Conservation (phyloP, 2,329 filamentous ascomycete genomes). For the Zelopaecilomyces penicillatus region DNA sequence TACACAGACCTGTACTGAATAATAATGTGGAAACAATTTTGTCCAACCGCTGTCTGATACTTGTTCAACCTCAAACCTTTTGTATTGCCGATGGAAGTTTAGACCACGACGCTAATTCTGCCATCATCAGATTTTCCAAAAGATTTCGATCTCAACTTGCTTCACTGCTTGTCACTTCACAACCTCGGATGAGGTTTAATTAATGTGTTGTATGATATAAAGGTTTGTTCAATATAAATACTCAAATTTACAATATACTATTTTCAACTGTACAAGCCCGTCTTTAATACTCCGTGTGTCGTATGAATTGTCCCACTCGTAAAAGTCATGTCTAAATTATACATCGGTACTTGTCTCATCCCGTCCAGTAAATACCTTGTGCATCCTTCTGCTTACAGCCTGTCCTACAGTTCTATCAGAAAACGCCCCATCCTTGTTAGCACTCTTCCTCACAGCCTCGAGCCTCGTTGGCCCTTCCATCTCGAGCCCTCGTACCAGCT, state of each 20-base stretch:
- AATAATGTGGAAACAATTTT: conserved; percentile 58
- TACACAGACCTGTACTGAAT: conserved; percentile 84
- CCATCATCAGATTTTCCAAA: no score
- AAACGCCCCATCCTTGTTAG: conserved; percentile 48
- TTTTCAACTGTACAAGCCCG: background rate
- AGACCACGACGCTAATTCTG: no score
- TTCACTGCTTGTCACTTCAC: no score
- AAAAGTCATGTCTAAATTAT: conserved; percentile 18
- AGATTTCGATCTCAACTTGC: no score
- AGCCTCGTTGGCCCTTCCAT: conserved; percentile 50
- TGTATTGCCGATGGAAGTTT: no score
- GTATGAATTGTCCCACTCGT: background rate
- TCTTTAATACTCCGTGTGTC: no score
- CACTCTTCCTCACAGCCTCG: conserved; percentile 50
- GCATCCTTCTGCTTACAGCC: conserved; percentile 49
- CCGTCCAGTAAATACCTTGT: conserved; percentile 50
- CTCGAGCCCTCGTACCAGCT: conserved; percentile 52
- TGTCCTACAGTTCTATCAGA: conserved; percentile 48
- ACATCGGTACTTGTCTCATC: conserved; percentile 50
- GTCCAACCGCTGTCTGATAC: conserved; percentile 77
- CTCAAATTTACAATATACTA: background rate
- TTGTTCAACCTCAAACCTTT: no score
- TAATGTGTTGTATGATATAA: no score
- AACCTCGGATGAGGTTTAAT: no score
- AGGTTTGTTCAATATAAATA: no score